A percentile compares a stretch with the other conserved stretches of the same genome.
Conservation (phyloP, 2,329 filamentous ascomycete species). For the Phialocephala sp. region DNA sequence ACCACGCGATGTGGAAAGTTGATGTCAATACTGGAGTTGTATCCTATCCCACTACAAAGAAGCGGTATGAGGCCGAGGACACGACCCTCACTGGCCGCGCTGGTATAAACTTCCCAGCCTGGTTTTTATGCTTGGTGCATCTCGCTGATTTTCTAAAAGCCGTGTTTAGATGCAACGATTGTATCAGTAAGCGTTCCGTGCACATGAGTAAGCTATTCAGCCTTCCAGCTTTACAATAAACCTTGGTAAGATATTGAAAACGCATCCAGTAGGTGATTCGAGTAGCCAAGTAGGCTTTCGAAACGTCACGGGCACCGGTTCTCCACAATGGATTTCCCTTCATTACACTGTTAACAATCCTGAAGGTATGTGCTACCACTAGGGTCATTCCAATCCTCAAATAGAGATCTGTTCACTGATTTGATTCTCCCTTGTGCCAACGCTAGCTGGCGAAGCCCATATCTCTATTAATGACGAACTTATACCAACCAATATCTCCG, state of each 20-base stretch:
- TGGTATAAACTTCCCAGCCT: slow-evolving; percentile 31
- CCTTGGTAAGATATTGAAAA: slow-evolving; percentile 10
- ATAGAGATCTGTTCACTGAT: slow-evolving; percentile 6
- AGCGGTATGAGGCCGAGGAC: slow-evolving; percentile 46
- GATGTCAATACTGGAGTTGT: slow-evolving; percentile 47
- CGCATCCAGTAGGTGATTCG: slow-evolving; percentile 31
- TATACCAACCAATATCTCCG: slow-evolving; percentile 44
- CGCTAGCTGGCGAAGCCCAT: slow-evolving; percentile 43
- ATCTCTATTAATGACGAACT: slow-evolving; percentile 45
- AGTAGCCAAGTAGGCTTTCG: slow-evolving; percentile 43
- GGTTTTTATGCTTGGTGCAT: background rate
- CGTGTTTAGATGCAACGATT: slow-evolving; percentile 19
- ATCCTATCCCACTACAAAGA: slow-evolving; percentile 40
- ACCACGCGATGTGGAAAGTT: slow-evolving; percentile 49
- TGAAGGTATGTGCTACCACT: slow-evolving; percentile 30
- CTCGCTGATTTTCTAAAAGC: slow-evolving; percentile 15
- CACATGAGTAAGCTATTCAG: slow-evolving; percentile 27
- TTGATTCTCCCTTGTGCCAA: background rate
- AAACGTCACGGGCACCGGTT: slow-evolving; percentile 47
- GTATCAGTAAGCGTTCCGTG: slow-evolving; percentile 26
- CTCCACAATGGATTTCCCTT: slow-evolving; percentile 46
- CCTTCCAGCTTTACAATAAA: background rate
- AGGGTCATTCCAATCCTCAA: background rate
- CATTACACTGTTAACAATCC: slow-evolving; percentile 45
- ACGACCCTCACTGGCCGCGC: slow-evolving; percentile 40